These are phyloP conservation scores for Moniliophthora roreri DNA, from an alignment of 1,284 basidiomycete species.

Conservation along the genomic window DNA sequence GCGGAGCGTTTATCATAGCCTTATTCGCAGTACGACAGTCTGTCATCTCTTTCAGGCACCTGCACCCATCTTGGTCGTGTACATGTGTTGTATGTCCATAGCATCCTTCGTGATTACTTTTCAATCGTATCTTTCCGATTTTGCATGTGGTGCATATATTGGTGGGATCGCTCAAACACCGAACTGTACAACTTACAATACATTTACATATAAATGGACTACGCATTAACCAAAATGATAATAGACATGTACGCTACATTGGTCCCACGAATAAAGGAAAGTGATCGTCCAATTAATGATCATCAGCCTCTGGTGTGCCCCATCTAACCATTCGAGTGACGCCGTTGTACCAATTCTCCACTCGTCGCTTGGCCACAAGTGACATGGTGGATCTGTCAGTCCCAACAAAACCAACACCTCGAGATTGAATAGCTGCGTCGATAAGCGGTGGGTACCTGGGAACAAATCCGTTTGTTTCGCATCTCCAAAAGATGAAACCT, in stretches of 20 bases:
- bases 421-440: slow-evolving; percentile 69
- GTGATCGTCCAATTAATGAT: slow-evolving; percentile 31
- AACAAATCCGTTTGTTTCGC: neutral
- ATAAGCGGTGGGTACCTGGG: slow-evolving; percentile 67
- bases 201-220: neutral
- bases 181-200: too few species aligned
- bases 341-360: slow-evolving; percentile 64
- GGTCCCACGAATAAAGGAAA: neutral
- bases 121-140: too few species aligned
- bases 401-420: slow-evolving; percentile 66
- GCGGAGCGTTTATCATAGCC: too few species aligned
- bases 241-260: neutral
- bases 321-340: slow-evolving; percentile 51
- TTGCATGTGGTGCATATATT: too few species aligned
- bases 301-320: slow-evolving; percentile 47
- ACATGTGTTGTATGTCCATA: too few species aligned
- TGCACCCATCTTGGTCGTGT: too few species aligned
- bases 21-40: too few species aligned
- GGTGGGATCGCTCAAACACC: too few species aligned
- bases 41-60: too few species aligned
- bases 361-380: slow-evolving; percentile 57
- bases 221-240: neutral
- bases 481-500: neutral
- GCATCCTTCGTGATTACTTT: too few species aligned
- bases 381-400: slow-evolving; percentile 72